These are phyloP conservation scores for Apostasia shenzhenica DNA, from an alignment of 106 monocot genomes.

Conservation along the genomic window DNA sequence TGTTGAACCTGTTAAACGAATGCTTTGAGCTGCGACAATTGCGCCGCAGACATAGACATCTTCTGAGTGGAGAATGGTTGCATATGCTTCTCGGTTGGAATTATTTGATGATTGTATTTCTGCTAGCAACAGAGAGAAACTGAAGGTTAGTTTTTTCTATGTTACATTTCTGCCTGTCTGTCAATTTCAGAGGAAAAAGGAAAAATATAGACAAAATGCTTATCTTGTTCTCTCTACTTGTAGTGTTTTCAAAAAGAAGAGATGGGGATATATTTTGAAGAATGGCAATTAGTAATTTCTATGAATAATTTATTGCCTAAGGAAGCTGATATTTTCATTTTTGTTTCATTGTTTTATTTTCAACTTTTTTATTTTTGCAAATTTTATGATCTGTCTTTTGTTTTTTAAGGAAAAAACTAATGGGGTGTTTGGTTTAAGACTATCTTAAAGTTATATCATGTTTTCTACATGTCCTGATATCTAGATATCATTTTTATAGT, in stretches of 20 bases:
- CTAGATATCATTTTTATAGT: no score
- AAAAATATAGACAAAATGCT: not conserved
- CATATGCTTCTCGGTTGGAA: conserved; percentile 49
- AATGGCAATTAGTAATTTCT: not conserved
- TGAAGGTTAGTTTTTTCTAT: not conserved
- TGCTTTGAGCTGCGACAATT: conserved; percentile 68
- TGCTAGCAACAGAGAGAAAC: conserved; percentile 9
- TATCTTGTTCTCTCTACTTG: not conserved
- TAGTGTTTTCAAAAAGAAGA: not conserved
- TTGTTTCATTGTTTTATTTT: no score
- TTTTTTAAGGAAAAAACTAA: no score
- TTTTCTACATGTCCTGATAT: no score
- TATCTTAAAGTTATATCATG: no score
- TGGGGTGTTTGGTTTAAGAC: no score
- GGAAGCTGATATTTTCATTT: no score
- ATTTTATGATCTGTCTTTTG: no score
- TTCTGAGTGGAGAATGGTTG: conserved; percentile 70
- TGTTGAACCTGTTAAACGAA: conserved; percentile 54
- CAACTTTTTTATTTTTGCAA: no score
- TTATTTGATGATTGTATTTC: conserved; percentile 27
- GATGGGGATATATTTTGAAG: not conserved
- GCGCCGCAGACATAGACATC: conserved; percentile 65
- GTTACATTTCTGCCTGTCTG: not conserved
- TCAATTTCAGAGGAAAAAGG: not conserved
- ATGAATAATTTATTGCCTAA: not conserved